Conservation (phyloP, 2,329 filamentous ascomycete genomes). For the Phyllosticta citribraziliensis region DNA sequence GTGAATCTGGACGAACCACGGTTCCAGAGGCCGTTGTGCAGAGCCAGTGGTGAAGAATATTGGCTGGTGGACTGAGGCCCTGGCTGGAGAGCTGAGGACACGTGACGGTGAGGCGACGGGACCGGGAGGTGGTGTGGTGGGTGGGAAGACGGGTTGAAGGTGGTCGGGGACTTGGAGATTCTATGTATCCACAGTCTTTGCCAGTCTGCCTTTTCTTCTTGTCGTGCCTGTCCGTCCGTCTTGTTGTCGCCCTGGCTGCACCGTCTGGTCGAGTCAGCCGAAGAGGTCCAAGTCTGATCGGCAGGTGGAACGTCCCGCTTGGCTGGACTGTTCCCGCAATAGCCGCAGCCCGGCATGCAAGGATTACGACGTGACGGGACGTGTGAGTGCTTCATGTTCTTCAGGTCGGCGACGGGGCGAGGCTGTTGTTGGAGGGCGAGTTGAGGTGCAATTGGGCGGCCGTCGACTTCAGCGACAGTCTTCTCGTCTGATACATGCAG, state of each 20-base stretch:
- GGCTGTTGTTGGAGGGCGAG: no score
- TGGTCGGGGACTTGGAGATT: no score
- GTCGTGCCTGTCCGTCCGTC: not conserved
- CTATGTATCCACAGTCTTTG: no score
- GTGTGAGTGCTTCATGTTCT: not conserved
- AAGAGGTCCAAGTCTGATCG: not conserved
- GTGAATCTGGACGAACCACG: not conserved
- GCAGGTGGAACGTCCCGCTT: not conserved
- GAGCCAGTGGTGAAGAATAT: not conserved
- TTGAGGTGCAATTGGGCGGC: no score
- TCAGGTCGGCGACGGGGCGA: not conserved
- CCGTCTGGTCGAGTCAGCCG: not conserved
- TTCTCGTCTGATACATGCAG: no score
- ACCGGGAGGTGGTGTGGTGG: not conserved
- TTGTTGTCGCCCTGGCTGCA: no score
- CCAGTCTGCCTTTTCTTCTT: not conserved
- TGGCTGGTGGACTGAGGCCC: no score
- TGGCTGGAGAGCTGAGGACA: not conserved
- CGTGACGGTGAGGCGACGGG: not conserved
- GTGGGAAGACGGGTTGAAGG: no score
- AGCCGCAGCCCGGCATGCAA: not conserved
- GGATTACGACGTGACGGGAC: not conserved
- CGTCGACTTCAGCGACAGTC: no score
- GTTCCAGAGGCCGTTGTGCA: not conserved
- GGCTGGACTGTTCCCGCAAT: not conserved